Evolutionary conservation across 164 flowering plant species (phyloP).

Genomic region (Warburgia ugandensis): DNA sequence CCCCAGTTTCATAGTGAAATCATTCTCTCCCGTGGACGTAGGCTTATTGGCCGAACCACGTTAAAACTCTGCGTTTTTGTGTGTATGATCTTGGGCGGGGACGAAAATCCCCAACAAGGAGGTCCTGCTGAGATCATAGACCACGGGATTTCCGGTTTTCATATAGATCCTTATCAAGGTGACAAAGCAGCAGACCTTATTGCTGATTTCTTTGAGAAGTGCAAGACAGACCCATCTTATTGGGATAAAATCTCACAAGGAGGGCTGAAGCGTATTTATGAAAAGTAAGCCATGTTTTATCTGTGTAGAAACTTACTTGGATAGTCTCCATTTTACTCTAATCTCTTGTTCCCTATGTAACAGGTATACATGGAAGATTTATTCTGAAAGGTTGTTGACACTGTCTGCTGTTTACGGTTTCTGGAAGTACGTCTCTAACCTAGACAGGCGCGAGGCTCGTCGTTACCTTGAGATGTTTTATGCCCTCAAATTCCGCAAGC

Average conservation of each 20-base stretch:
- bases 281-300: slow-evolving; percentile 64
- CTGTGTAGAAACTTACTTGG: background rate
- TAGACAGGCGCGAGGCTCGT: slow-evolving; percentile 78
- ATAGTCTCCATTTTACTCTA: background rate
- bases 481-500: slow-evolving; percentile 70
- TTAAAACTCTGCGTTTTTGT: too few relatives aligned
- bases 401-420: slow-evolving; percentile 90
- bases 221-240: slow-evolving; percentile 59
- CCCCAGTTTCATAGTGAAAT: too few relatives aligned
- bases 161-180: slow-evolving; percentile 95
- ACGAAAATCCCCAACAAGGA: too few relatives aligned
- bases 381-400: slow-evolving; percentile 83
- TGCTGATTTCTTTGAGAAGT: slow-evolving; percentile 70
- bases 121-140: slow-evolving; percentile 97
- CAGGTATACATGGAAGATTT: slow-evolving; percentile 94
- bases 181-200: slow-evolving; percentile 78
- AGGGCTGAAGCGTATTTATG: slow-evolving; percentile 71
- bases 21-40: too few relatives aligned
- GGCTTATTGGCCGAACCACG: too few relatives aligned
- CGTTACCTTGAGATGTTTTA: slow-evolving; percentile 97
- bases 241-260: slow-evolving; percentile 77
- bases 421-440: slow-evolving; percentile 91
- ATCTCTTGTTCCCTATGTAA: background rate
- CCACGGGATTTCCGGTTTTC: slow-evolving; percentile 85
- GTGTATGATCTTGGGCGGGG: too few relatives aligned